Evolutionary conservation across 2,329 filamentous ascomycete species (phyloP), one percentile per base, ranked within the genome.

Genomic region (Alternaria postmessia): DNA sequence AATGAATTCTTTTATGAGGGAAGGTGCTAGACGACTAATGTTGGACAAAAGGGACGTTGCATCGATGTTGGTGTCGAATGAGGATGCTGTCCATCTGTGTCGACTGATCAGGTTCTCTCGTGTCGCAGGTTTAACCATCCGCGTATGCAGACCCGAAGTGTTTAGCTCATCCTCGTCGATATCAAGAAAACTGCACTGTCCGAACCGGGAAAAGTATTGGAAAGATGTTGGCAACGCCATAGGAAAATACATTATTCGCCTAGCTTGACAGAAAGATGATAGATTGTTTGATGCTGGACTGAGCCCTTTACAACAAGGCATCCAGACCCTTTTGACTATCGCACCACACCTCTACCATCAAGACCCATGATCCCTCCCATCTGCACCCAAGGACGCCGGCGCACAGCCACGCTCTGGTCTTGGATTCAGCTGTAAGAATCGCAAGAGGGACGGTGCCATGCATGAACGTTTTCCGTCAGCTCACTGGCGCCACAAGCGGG

Each of bases 151-250:
- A 42, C 63, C 64, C 22, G 70, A 68, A 3, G 69, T 75, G 38
- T 77, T 72, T 22, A 77, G 55, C n/a, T 75, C 71, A 20, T 73
- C 62, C 42, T 69, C 66, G 30, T 74, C 68, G n/a, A 78, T 62
- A 20, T 73, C 67, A 18, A 76, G 38, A 32, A 78, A 72, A 22
- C 69, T 66, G 62, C 68, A 72, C 26, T 75, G 72, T 38, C 66
- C 67, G 44, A 65, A 66, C 20, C 66, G 65, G 22, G 66, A 51
- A 48, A 64, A 67, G 62, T 57, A 67, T 26, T 61, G 64, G 11
- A 59, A 36, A 18, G 57, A 38, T 41, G 53, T 42, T 30, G 63
- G 51, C 24, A 55, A 59, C 59, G 65, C 63, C 70, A 70, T 70
- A 12, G 52, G 62, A 46, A 71, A 55, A 51, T 60, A 62, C 62